phyloP scores from a whole-genome alignment of 129 eudicot species.

The Kitagawia praeruptora region DNA sequence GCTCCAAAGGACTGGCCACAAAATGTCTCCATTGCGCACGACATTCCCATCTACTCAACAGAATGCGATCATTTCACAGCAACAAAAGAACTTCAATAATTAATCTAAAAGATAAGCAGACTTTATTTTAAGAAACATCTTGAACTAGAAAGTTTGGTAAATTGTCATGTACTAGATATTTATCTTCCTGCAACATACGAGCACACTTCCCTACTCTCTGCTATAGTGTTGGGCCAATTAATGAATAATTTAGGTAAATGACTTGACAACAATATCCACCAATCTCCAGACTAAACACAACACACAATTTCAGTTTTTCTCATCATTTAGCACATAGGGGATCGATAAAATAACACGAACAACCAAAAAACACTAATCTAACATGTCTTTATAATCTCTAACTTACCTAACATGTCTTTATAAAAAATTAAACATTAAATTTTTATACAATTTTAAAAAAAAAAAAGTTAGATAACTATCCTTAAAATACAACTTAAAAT shows the following conservation, averaged over 20 bases:
- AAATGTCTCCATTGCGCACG: conserved; percentile 76
- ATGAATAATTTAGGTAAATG: neutral
- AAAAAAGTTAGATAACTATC: too few species aligned
- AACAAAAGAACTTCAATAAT: neutral
- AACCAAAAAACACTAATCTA: neutral
- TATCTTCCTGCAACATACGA: neutral
- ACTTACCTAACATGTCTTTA: neutral
- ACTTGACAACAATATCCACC: neutral
- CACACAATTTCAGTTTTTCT: neutral
- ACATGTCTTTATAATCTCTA: neutral
- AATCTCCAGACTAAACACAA: too few species aligned
- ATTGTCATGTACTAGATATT: neutral
- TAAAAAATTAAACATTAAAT: too few species aligned
- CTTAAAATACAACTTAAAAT: too few species aligned
- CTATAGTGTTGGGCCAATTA: neutral
- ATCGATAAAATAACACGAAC: neutral
- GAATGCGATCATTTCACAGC: neutral
- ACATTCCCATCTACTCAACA: conserved; percentile 65
- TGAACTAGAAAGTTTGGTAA: neutral
- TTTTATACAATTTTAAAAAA: too few species aligned
- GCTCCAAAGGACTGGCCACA: conserved; percentile 81
- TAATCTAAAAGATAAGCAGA: neutral
- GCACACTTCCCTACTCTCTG: neutral
- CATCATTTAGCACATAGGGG: neutral
- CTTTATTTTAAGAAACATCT: neutral